phyloP scores from a whole-genome alignment of 306 rosid genomes.

The Cyamopsis tetragonoloba region DNA sequence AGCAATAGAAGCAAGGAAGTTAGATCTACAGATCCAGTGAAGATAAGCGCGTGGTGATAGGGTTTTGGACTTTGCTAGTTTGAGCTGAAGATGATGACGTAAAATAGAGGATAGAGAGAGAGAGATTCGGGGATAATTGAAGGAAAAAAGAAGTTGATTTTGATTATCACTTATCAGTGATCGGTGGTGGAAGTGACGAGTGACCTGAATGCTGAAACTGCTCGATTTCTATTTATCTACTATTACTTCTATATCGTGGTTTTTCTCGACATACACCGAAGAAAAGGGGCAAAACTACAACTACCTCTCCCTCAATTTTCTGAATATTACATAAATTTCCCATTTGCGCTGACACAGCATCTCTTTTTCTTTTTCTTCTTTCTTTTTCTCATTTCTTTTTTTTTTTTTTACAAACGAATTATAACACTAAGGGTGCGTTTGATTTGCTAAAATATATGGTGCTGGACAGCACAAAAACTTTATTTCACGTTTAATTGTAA shows the following conservation, averaged over 20 bases:
- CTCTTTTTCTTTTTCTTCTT: background rate
- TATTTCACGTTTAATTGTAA: too few relatives aligned
- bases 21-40: constrained; percentile 83
- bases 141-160: constrained; percentile 7
- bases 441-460: too few relatives aligned
- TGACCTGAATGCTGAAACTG: background rate
- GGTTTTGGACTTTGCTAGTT: constrained; percentile 32
- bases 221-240: background rate
- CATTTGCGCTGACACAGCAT: too few relatives aligned
- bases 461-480: too few relatives aligned
- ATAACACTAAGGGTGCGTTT: too few relatives aligned
- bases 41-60: constrained; percentile 39
- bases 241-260: constrained; percentile 1
- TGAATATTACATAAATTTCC: constrained; percentile 6
- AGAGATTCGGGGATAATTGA: constrained; percentile 8
- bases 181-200: background rate
- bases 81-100: background rate
- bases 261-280: constrained; percentile 25
- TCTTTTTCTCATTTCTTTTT: background rate
- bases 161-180: constrained; percentile 20
- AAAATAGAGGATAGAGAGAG: background rate
- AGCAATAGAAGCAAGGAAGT: constrained; percentile 46
- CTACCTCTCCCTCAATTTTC: constrained; percentile 22
- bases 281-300: constrained; percentile 13
- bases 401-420: too few relatives aligned